Base-by-base conservation (phyloP, 1,284 basidiomycete species). In the Ceraceosorus guamensis region DNA sequence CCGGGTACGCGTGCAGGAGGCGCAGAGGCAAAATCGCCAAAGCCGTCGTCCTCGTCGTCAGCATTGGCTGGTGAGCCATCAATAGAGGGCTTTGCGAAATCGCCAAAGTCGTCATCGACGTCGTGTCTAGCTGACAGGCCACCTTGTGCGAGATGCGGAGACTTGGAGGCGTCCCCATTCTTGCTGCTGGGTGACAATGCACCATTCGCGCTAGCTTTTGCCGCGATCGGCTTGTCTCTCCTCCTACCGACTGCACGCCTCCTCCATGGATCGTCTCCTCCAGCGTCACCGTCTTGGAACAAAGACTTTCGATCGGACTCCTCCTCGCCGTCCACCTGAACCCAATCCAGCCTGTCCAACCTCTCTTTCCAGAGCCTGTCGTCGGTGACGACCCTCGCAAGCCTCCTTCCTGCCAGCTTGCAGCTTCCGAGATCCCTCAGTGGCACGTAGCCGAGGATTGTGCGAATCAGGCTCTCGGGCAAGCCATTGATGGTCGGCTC, bases 71-170 rank as follows among this genome's bases (percentile, higher is more conserved):
- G 48, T n/a, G 5, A 24, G 24, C 24, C 7, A n/a, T 11, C 33
- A 4, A 13, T 56, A 18, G 31, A n/a, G 18, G 37, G 43, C 52
- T 57, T 32, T 10, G 58, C 52, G 54, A 68, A 65, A 52, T 66
- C 64, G n/a, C 70, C 91, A 79, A 96, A 97, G 41, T 92, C 91
- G 63, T 93, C 89, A 56, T 89, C 84, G 46, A 79, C 70, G 41
- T 76, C 78, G 43, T 79, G 83, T 5, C 84, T 81, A 2, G 80
- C 46, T 49, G n/a, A 51, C 46, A 30, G 32, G 32, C n/a, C 11
- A 14, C 32, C 34, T 31, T 35, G 41, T 44, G 39, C 24, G 24
- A 24, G 24, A 24, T 24, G 16, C 10, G 58, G 50, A 55, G 67
- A 65, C 52, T 66, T 63, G n/a, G 69, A 91, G 79, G 96, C 96